Conservation (phyloP, 352 stramenopile genomes). For the Phytophthora megakarya region DNA sequence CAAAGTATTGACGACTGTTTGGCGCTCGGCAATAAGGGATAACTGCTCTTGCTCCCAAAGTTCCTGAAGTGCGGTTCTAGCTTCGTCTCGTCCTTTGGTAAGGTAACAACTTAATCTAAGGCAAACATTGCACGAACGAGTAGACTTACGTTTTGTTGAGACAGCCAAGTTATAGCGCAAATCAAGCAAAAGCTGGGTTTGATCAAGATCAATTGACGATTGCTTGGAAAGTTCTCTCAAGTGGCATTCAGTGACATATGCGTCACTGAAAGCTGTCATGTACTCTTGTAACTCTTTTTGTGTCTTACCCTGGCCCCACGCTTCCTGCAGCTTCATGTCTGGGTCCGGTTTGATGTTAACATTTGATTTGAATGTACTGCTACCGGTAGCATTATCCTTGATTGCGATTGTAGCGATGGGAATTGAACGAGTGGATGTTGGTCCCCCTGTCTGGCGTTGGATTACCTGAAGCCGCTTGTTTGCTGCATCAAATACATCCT, state of each 20-base stretch:
- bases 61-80: slow-evolving; percentile 33
- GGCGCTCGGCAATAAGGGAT: slow-evolving; percentile 27
- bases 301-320: slow-evolving; percentile 12
- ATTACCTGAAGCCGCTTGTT: slow-evolving; percentile 17
- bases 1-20: slow-evolving; percentile 36
- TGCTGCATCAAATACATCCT: slow-evolving; percentile 38
- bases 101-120: background rate
- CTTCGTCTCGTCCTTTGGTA: slow-evolving; percentile 39
- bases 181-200: slow-evolving; percentile 37
- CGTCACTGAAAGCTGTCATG: slow-evolving; percentile 19
- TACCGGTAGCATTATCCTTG: background rate
- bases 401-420: background rate
- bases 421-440: background rate
- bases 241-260: slow-evolving; percentile 1
- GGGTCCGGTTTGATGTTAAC: background rate
- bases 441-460: background rate
- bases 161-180: slow-evolving; percentile 45
- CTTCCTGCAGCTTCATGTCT: slow-evolving; percentile 13
- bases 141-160: slow-evolving; percentile 39
- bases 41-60: slow-evolving; percentile 44
- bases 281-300: slow-evolving; percentile 23
- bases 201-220: slow-evolving; percentile 10
- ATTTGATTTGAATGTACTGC: background rate
- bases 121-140: background rate
- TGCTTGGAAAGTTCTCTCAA: slow-evolving; percentile 16